A percentile compares a stretch with the other conserved stretches of the same genome.
phyloP scores from a whole-genome alignment of 371 early-diverging fungal genomes.

The Mucor piriformis region DNA sequence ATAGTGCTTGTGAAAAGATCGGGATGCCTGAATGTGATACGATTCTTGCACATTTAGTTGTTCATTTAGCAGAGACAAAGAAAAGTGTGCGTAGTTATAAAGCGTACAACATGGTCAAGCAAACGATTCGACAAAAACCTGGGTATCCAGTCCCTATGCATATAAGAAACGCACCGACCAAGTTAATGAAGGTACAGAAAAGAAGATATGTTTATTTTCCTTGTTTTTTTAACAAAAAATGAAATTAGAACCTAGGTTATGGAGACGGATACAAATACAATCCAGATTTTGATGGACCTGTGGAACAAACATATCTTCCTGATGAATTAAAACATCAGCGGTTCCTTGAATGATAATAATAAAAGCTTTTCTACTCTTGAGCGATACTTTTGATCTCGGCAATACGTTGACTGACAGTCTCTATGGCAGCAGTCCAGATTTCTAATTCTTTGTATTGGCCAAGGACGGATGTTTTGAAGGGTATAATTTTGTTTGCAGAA shows the following conservation, averaged over 20 bases:
- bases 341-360: slow-evolving; percentile 52
- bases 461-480: slow-evolving; percentile 44
- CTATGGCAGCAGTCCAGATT: slow-evolving; percentile 44
- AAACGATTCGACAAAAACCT: slow-evolving; percentile 58
- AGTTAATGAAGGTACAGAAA: slow-evolving; percentile 59
- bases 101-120: slow-evolving; percentile 67
- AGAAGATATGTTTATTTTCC: neutral
- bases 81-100: slow-evolving; percentile 83
- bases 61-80: slow-evolving; percentile 77
- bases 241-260: slow-evolving; percentile 64
- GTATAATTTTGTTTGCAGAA: slow-evolving; percentile 42
- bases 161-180: slow-evolving; percentile 84
- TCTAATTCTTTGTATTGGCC: slow-evolving; percentile 47
- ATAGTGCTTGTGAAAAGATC: slow-evolving; percentile 81
- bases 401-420: slow-evolving; percentile 38
- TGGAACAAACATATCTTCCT: slow-evolving; percentile 81
- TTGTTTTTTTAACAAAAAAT: neutral
- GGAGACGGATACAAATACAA: slow-evolving; percentile 83
- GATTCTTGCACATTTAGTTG: slow-evolving; percentile 78
- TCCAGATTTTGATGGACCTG: slow-evolving; percentile 74
- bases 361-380: neutral
- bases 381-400: slow-evolving; percentile 36
- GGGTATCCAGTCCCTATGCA: slow-evolving; percentile 86
- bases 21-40: slow-evolving; percentile 94
- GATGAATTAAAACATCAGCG: slow-evolving; percentile 54